Conservation (phyloP, 2,329 filamentous ascomycete genomes). For the Cercospora zeae-maydis region DNA sequence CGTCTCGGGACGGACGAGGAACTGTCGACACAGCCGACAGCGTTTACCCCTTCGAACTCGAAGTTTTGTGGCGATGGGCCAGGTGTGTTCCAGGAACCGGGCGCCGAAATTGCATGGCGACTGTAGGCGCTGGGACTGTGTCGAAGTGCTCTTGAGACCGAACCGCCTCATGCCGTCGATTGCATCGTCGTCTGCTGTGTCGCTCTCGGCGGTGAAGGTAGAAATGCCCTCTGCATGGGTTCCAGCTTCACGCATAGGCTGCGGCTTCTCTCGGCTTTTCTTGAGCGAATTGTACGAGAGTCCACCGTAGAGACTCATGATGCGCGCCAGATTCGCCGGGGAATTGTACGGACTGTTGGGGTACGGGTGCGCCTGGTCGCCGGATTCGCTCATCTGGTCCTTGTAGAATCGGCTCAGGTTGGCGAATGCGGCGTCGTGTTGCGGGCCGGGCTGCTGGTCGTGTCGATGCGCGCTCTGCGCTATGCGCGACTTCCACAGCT, state of each 20-base stretch:
- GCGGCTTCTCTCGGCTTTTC: constrained; percentile 63
- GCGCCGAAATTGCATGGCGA: constrained; percentile 49
- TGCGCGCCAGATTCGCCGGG: constrained; percentile 75
- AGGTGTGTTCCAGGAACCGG: constrained; percentile 68
- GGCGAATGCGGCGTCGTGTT: constrained; percentile 67
- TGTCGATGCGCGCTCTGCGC: constrained; percentile 41
- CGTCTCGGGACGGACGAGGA: constrained; percentile 87
- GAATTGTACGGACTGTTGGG: constrained; percentile 62
- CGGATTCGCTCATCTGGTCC: constrained; percentile 65
- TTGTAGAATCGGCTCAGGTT: constrained; percentile 79
- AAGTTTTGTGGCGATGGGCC: constrained; percentile 76
- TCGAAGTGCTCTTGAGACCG: constrained; percentile 64
- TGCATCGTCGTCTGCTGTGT: constrained; percentile 48
- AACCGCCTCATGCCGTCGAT: constrained; percentile 56
- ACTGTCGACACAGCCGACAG: constrained; percentile 87
- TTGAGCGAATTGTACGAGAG: constrained; percentile 60
- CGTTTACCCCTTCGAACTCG: constrained; percentile 92
- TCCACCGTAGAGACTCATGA: constrained; percentile 84
- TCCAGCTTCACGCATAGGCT: constrained; percentile 76
- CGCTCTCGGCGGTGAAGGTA: constrained; percentile 44
- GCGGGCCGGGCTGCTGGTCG: constrained; percentile 41
- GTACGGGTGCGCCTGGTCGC: constrained; percentile 50
- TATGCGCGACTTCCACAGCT: constrained; percentile 29
- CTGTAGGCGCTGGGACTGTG: constrained; percentile 51
- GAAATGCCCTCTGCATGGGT: constrained; percentile 65